phyloP scores from a whole-genome alignment of 2,329 filamentous ascomycete species.

The Penicillium oxalicum region DNA sequence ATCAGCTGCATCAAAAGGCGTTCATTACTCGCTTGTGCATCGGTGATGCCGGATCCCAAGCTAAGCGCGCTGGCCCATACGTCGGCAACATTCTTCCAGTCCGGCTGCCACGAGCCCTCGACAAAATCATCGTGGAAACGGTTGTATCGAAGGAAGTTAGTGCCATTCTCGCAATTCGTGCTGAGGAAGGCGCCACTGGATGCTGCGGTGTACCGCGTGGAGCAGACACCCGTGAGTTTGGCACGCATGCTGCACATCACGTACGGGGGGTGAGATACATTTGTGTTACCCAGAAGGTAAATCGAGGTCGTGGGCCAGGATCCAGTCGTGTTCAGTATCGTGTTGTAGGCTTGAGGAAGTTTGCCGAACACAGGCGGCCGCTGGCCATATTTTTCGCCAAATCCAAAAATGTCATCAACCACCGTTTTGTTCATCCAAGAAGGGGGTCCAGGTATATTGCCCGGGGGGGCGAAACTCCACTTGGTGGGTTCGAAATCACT shows the following conservation, averaged over 20 bases:
- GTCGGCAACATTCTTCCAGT: conserved; percentile 53
- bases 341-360: conserved; percentile 59
- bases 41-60: conserved; percentile 50
- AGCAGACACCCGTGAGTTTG: conserved; percentile 59
- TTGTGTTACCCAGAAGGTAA: conserved; percentile 58
- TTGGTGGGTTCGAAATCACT: conserved; percentile 23
- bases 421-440: conserved; percentile 51
- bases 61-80: conserved; percentile 53
- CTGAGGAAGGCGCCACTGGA: conserved; percentile 54
- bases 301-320: conserved; percentile 48
- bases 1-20: conserved; percentile 54
- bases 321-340: conserved; percentile 53
- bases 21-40: conserved; percentile 54
- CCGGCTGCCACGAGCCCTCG: conserved; percentile 31
- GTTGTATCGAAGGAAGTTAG: conserved; percentile 52
- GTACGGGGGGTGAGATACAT: conserved; percentile 44
- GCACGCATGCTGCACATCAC: conserved; percentile 63
- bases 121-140: conserved; percentile 35
- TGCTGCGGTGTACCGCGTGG: conserved; percentile 52
- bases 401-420: conserved; percentile 66
- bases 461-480: conserved; percentile 24
- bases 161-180: conserved; percentile 56
- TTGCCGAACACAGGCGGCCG: conserved; percentile 51
- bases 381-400: conserved; percentile 51
- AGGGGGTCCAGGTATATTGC: conserved; percentile 34